A percentile compares a stretch with the other conserved stretches of the same genome.
Conservation (phyloP, 495 filamentous ascomycete genomes). For the Filosporella fistucella region DNA sequence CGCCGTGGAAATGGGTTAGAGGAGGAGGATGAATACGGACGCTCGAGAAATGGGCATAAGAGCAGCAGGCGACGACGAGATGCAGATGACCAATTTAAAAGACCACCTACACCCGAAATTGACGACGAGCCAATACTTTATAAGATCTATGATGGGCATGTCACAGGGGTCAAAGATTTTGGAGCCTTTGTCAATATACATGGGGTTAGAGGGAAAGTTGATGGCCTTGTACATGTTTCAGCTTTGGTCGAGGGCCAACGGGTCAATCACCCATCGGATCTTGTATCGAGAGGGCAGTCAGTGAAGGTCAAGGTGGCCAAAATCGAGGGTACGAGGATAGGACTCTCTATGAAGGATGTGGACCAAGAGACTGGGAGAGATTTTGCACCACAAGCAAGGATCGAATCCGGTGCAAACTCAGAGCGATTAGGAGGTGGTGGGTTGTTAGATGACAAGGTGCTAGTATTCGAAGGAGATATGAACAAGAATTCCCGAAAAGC, state of each 20-base stretch:
- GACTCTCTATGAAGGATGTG: slow-evolving; percentile 94
- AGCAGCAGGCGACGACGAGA: slow-evolving; percentile 40
- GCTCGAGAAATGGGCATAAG: slow-evolving; percentile 38
- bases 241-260: slow-evolving; percentile 83
- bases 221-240: slow-evolving; percentile 94
- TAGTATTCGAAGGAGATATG: slow-evolving; percentile 22
- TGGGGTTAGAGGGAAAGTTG: slow-evolving; percentile 81
- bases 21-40: slow-evolving; percentile 60
- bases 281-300: slow-evolving; percentile 72
- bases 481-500: slow-evolving; percentile 34
- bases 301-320: slow-evolving; percentile 94
- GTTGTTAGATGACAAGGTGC: slow-evolving; percentile 22
- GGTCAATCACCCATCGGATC: slow-evolving; percentile 87
- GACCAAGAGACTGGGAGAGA: slow-evolving; percentile 89
- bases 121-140: slow-evolving; percentile 78
- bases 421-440: slow-evolving; percentile 63
- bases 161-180: slow-evolving; percentile 92
- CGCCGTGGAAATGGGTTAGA: slow-evolving; percentile 43
- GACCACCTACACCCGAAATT: slow-evolving; percentile 69
- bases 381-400: slow-evolving; percentile 69
- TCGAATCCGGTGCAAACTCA: slow-evolving; percentile 92
- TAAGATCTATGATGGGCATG: slow-evolving; percentile 86
- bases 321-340: slow-evolving; percentile 74
- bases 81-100: slow-evolving; percentile 61
- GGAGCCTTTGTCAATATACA: slow-evolving; percentile 92